Conservation (phyloP, 257 asterid genomes). For the Primulina tabacum region DNA sequence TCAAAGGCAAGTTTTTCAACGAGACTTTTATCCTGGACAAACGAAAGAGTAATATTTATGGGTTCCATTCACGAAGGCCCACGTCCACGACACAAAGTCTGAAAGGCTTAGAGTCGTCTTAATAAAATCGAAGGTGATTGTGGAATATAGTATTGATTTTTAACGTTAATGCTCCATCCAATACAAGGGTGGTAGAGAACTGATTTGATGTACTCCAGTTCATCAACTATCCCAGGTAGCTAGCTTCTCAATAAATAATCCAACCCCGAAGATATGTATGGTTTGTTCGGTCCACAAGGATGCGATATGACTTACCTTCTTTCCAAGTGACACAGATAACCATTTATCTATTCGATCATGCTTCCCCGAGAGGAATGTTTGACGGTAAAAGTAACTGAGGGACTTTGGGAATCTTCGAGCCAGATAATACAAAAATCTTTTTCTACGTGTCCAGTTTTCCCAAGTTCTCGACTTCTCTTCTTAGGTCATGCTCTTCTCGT, state of each 20-base stretch:
- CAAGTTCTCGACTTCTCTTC: conserved; percentile 68
- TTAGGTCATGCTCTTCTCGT: conserved; percentile 69
- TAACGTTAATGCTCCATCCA: too few species aligned
- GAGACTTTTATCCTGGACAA: conserved; percentile 54
- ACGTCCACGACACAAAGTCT: background rate
- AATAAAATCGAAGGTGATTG: too few species aligned
- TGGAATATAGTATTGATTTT: too few species aligned
- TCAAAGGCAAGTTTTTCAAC: conserved; percentile 47
- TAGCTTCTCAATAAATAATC: background rate
- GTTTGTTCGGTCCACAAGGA: background rate
- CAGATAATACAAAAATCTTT: conserved; percentile 48
- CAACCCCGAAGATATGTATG: background rate
- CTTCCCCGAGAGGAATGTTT: conserved; percentile 71
- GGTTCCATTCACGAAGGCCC: background rate
- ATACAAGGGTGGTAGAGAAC: too few species aligned
- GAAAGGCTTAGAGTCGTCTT: too few species aligned
- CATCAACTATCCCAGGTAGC: background rate
- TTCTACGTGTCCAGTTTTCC: conserved; percentile 64
- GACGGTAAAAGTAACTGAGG: conserved; percentile 55
- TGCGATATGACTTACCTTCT: conserved; percentile 41
- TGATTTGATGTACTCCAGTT: background rate
- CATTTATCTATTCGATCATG: conserved; percentile 70
- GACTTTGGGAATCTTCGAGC: conserved; percentile 72
- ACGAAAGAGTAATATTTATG: background rate
- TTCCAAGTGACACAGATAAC: conserved; percentile 61